Base-by-base conservation (phyloP, 352 stramenopile species). In the Phytophthora sp. region DNA sequence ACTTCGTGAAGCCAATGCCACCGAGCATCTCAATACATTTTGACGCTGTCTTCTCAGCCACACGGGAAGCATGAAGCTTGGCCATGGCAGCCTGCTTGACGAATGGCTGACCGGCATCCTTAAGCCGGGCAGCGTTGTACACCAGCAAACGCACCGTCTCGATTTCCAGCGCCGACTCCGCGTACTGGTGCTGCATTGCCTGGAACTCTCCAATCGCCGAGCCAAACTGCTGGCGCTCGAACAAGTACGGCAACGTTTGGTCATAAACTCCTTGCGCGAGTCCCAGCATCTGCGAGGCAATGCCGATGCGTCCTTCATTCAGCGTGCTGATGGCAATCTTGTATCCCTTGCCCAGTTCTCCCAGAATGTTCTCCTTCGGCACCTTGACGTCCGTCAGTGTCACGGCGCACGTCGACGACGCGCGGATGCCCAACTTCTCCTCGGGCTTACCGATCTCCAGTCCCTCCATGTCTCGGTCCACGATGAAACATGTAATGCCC, bases 281-380 rank as follows among this genome's bases (percentile, higher is more conserved):
- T 29, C 97, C 97, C 56, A 99, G 77, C 88, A 99, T 98, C 69
- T 99, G 97, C 42, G 96, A 96, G 1, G 93, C 97, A 75, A 99
- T 99, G 33, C 97, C 97, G 55, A 99, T 99, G 44, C 96, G 88
- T 30, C 88, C 86, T 75, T 94, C 84, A 65, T 99, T 99, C 52
- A 99, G 69, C 62, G 98, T 99, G 52, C 96, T 94, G 52, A 99
- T 99, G 11, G 96, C 97, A 69, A 99, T 99, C 74, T 98, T 98
- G 83, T 99, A 98, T 16, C 92, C 92, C 60, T 97, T 94, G 52
- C 93, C 92, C 20, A 95, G 76, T 55, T 99, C 89, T 24, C 97
- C 97, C 30, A 99, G 71, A 18, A 99, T 84, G 74, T 98, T 93
- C 49, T 89, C 79, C 50, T 88, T 84, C 35, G 92, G 85, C n/a